Base-by-base conservation (phyloP, 331 rosid genomes). In the Dryas integrifolia region DNA sequence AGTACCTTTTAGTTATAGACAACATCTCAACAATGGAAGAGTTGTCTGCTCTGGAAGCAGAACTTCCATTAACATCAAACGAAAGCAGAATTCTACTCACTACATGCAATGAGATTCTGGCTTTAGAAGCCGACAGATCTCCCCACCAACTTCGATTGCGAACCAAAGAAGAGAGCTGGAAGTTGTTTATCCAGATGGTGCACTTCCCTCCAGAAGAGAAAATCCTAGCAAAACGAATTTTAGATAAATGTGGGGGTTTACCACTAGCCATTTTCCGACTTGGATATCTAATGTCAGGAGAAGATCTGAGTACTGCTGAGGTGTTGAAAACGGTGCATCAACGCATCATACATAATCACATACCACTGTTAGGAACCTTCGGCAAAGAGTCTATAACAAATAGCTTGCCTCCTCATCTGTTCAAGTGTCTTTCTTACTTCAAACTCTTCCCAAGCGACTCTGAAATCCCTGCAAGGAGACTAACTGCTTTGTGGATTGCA, bases 401-500 rank as follows among this genome's bases (percentile, higher is more conserved):
- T n/a, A n/a, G n/a, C n/a, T n/a, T n/a, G n/a, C n/a, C n/a, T n/a
- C n/a, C n/a, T n/a, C n/a, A n/a, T n/a, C n/a, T n/a, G n/a, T n/a
- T n/a, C 1, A 21, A 78, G 26, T 72, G 77, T 52, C 82, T 84
- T 7, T 65, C 43, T 69, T 76, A 15, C 75, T 72, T 81, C 13
- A 60, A 65, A 58, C 61, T 68, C 30, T 78, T 84, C 52, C 88
- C 82, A 7, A 1, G 3, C n/a, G 72, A 77, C 82, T 57, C 35
- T 24, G 79, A 82, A 65, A 79, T 82, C 41, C 72, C 85, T 0
- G 72, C 68, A 5, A 70, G 89, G 86, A 79, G 85, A 70, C 24
- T 82, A 70, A 18, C 76, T 6, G 57, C 73, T 65, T 45, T 79
- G n/a, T 85, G 89, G 89, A 64, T 69, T 55, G 82, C 80, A 59